These are phyloP conservation scores for Alternaria sp. DNA, from an alignment of 2,329 filamentous ascomycete species.

Conservation along the genomic window DNA sequence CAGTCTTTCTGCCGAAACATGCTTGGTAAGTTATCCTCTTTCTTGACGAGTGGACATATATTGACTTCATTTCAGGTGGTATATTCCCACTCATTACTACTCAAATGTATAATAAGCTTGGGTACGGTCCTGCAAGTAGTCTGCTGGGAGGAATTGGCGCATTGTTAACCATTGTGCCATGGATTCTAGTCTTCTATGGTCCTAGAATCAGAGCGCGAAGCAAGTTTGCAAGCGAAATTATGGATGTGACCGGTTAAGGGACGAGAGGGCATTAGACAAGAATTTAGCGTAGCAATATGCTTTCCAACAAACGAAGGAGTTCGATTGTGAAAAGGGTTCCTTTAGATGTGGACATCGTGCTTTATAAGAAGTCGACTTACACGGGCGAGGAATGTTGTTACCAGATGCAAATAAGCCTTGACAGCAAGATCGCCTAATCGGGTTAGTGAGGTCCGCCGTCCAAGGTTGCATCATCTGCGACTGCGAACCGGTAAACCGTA, in stretches of 20 bases:
- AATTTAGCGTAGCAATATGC: not conserved
- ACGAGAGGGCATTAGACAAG: not conserved
- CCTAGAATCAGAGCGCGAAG: slow-evolving; percentile 77
- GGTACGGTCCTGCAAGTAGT: slow-evolving; percentile 74
- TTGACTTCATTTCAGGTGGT: slow-evolving; percentile 59
- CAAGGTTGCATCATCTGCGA: slow-evolving; percentile 18
- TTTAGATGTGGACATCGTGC: too few relatives aligned
- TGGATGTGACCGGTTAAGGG: slow-evolving; percentile 24
- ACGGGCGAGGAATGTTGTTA: not conserved
- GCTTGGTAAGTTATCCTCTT: slow-evolving; percentile 58
- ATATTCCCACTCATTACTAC: slow-evolving; percentile 80
- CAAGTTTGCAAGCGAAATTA: slow-evolving; percentile 69
- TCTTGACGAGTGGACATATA: not conserved
- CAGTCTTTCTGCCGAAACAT: slow-evolving; percentile 88
- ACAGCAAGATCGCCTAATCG: not conserved
- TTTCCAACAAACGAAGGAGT: not conserved
- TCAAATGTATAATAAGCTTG: slow-evolving; percentile 76
- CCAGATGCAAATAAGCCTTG: not conserved
- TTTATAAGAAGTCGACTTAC: not conserved
- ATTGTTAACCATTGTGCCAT: slow-evolving; percentile 80
- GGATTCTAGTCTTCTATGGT: slow-evolving; percentile 82
- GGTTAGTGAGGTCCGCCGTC: not conserved
- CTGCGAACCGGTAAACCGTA: not conserved
- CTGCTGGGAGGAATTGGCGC: slow-evolving; percentile 76
- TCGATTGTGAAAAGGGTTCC: not conserved